These are phyloP conservation scores for Clarireedia sp. DNA, from an alignment of 2,329 filamentous ascomycete genomes.

Conservation along the genomic window DNA sequence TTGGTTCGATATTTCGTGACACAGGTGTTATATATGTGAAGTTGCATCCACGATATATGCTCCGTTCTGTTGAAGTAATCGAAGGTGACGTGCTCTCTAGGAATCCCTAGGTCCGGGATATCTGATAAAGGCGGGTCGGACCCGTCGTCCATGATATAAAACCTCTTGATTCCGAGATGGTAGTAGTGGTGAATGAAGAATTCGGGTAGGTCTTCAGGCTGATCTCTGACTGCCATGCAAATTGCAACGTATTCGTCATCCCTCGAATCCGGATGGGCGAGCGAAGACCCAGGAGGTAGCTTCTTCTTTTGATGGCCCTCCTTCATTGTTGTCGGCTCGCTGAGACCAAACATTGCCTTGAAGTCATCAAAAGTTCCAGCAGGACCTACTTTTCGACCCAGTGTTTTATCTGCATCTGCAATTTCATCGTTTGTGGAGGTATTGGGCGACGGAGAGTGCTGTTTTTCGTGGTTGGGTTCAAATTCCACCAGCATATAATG, in stretches of 20 bases:
- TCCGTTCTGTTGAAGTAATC: slow-evolving; percentile 14
- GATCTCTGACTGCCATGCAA: slow-evolving; percentile 23
- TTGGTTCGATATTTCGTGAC: slow-evolving; percentile 17
- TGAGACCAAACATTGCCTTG: slow-evolving; percentile 4
- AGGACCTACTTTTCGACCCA: not conserved
- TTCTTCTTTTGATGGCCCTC: not conserved
- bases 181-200: slow-evolving; percentile 26
- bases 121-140: slow-evolving; percentile 20
- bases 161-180: slow-evolving; percentile 21
- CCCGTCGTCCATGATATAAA: slow-evolving; percentile 28
- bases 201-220: slow-evolving; percentile 21
- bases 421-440: not conserved
- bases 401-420: not conserved
- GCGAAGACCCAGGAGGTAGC: slow-evolving; percentile 2
- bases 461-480: not conserved
- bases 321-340: not conserved
- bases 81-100: slow-evolving; percentile 17
- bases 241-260: slow-evolving; percentile 22
- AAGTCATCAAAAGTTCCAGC: slow-evolving; percentile 11
- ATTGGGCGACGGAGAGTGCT: not conserved
- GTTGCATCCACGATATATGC: slow-evolving; percentile 12
- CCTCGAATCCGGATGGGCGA: not conserved
- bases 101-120: slow-evolving; percentile 16
- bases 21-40: slow-evolving; percentile 19
- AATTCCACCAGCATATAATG: slow-evolving; percentile 6